phyloP scores from a whole-genome alignment of 106 monocot species.

The Phalaenopsis aphrodite region DNA sequence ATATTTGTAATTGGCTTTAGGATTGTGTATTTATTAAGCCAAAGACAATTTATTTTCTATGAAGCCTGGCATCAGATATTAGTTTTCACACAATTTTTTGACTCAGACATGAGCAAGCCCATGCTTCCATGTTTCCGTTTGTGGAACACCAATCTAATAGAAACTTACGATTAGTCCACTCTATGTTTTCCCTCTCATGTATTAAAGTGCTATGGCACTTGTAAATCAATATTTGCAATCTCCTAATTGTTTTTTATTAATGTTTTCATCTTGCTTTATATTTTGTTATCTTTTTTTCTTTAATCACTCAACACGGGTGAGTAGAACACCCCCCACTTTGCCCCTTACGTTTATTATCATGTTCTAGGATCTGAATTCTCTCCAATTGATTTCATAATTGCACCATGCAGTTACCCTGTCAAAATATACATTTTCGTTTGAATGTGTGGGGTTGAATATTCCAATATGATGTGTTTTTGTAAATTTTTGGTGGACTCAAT shows the following conservation, averaged over 20 bases:
- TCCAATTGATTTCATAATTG: neutral
- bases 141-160: neutral
- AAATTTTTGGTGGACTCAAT: neutral
- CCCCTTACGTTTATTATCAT: neutral
- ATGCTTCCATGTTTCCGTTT: neutral
- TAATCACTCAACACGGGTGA: too few species aligned
- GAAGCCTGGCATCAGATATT: neutral
- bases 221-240: neutral
- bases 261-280: neutral
- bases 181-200: neutral
- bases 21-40: neutral
- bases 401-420: neutral
- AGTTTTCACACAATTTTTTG: neutral
- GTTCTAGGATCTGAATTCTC: neutral
- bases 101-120: neutral
- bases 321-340: too few species aligned
- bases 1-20: neutral
- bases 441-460: neutral
- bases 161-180: neutral
- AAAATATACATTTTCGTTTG: neutral
- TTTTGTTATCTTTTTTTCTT: too few species aligned
- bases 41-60: neutral
- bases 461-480: neutral
- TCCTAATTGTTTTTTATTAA: neutral
- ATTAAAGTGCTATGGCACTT: neutral